Evolutionary conservation across 371 early-diverging fungal species (phyloP).

Genomic region (Batrachochytrium dendrobatidis): DNA sequence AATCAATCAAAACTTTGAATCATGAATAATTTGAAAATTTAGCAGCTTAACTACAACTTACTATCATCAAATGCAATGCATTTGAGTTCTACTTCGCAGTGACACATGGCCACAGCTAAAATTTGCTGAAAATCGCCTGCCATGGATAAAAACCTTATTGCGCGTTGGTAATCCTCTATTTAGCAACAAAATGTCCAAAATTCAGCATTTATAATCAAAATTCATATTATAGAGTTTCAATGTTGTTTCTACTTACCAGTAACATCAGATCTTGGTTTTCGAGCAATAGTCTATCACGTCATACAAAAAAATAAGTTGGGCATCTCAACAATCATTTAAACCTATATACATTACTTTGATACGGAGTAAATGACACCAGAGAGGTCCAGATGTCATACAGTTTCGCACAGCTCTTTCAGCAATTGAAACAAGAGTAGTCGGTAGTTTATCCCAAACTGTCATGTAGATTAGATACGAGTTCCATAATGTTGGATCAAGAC

Average conservation of each 20-base stretch:
- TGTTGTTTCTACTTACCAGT: neutral
- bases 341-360: slow-evolving; percentile 26
- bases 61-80: neutral
- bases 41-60: neutral
- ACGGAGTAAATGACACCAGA: slow-evolving; percentile 49
- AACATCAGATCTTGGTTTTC: neutral
- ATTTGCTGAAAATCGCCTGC: slow-evolving; percentile 40
- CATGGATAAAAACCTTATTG: slow-evolving; percentile 22
- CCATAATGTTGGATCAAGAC: slow-evolving; percentile 56
- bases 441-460: slow-evolving; percentile 22
- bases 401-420: slow-evolving; percentile 52
- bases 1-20: neutral
- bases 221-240: neutral
- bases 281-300: neutral
- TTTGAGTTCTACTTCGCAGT: slow-evolving; percentile 1
- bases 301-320: neutral
- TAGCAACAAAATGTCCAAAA: slow-evolving; percentile 5
- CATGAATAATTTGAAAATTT: neutral
- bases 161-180: slow-evolving; percentile 33
- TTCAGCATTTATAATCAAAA: neutral
- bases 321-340: slow-evolving; percentile 5
- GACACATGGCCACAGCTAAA: slow-evolving; percentile 6
- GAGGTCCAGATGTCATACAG: slow-evolving; percentile 60
- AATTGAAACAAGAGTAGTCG: slow-evolving; percentile 8
- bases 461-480: slow-evolving; percentile 57